These are phyloP conservation scores for Gomphus bonarii DNA, from an alignment of 1,284 basidiomycete species.

Conservation along the genomic window DNA sequence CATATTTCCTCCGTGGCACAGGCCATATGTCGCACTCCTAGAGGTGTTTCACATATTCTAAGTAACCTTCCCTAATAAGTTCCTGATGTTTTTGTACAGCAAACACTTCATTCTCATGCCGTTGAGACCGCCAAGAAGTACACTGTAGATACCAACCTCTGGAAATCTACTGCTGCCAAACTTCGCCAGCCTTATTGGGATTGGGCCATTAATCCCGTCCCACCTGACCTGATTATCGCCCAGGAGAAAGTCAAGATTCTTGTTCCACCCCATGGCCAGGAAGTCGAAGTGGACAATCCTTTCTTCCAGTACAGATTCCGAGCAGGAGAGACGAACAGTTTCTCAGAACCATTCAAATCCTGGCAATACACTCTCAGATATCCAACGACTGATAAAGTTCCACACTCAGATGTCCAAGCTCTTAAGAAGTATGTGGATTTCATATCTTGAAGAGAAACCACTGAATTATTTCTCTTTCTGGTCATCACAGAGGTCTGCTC, in stretches of 20 bases:
- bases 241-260: background rate
- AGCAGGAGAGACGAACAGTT: background rate
- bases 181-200: background rate
- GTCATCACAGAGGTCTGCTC: background rate
- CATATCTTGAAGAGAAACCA: background rate
- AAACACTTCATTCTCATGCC: background rate
- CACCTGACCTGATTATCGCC: background rate
- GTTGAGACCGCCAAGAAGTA: background rate
- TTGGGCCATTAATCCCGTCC: background rate
- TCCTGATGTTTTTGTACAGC: background rate
- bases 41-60: slow-evolving; percentile 26
- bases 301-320: background rate
- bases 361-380: background rate
- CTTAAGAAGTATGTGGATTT: background rate
- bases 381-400: background rate
- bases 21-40: slow-evolving; percentile 38
- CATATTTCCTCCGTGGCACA: slow-evolving; percentile 44
- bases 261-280: background rate
- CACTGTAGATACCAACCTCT: background rate
- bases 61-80: background rate
- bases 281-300: background rate
- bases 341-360: background rate
- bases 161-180: background rate
- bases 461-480: background rate
- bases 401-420: background rate